These are phyloP conservation scores for Penicillium longicatenatum DNA, from an alignment of 495 filamentous ascomycete species.

Conservation along the genomic window DNA sequence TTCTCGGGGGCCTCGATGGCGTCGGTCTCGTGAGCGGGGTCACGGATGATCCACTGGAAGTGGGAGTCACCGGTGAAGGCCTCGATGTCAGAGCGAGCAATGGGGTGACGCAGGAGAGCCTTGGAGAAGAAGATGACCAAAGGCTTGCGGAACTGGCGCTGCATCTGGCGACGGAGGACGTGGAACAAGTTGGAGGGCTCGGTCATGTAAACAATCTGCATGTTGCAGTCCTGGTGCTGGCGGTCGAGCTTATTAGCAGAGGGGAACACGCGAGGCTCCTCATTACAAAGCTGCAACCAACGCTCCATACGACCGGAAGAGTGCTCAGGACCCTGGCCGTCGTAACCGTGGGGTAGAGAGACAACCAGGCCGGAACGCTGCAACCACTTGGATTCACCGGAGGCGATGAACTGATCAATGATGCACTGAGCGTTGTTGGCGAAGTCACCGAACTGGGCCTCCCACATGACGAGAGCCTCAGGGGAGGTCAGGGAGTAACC, in stretches of 20 bases:
- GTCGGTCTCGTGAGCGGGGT: constrained; percentile 70
- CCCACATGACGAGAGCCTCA: constrained; percentile 97
- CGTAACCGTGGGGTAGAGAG: constrained; percentile 95
- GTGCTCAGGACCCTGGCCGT: constrained; percentile 97
- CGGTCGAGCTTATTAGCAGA: constrained; percentile 83
- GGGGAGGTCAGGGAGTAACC: constrained; percentile 97
- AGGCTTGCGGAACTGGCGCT: constrained; percentile 98
- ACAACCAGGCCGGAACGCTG: constrained; percentile 94
- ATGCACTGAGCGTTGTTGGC: constrained; percentile 99
- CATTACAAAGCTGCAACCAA: constrained; percentile 96
- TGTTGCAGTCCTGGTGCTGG: constrained; percentile 99
- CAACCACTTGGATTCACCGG: constrained; percentile 97
- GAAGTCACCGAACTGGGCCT: constrained; percentile 99
- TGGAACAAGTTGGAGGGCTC: constrained; percentile 94
- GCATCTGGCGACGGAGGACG: constrained; percentile 93
- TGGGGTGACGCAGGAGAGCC: constrained; percentile 85
- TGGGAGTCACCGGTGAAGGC: constrained; percentile 88
- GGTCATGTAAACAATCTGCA: constrained; percentile 97
- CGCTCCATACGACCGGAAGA: constrained; percentile 97
- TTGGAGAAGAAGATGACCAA: constrained; percentile 98
- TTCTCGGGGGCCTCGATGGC: constrained; percentile 77
- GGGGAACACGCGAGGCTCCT: constrained; percentile 93
- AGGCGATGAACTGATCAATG: constrained; percentile 97
- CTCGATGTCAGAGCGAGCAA: constrained; percentile 84
- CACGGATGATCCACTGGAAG: constrained; percentile 94